These are phyloP conservation scores for Phaeosphaeriaceae sp. DNA, from an alignment of 2,329 filamentous ascomycete genomes.

Conservation along the genomic window DNA sequence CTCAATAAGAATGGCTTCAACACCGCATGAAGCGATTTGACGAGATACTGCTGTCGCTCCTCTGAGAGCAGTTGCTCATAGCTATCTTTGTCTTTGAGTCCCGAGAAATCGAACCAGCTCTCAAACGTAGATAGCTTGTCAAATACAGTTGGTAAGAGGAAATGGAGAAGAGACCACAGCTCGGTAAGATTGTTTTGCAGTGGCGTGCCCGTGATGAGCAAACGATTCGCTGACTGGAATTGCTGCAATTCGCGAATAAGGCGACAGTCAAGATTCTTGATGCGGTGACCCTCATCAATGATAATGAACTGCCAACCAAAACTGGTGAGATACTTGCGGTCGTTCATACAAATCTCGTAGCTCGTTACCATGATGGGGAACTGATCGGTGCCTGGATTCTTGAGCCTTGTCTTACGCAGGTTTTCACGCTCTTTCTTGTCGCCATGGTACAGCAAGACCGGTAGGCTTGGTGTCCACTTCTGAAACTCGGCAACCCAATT, in stretches of 20 bases:
- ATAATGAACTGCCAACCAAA: conserved; percentile 98
- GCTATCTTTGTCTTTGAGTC: conserved; percentile 80
- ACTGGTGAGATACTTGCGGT: conserved; percentile 78
- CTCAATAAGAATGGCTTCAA: conserved; percentile 89
- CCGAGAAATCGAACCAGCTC: conserved; percentile 96
- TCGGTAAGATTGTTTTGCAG: conserved; percentile 95
- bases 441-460: conserved; percentile 90
- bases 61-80: conserved; percentile 82
- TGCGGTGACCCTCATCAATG: conserved; percentile 94
- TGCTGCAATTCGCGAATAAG: conserved; percentile 87
- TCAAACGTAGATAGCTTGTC: conserved; percentile 93
- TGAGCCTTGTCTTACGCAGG: conserved; percentile 75
- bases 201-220: conserved; percentile 93
- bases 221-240: conserved; percentile 86
- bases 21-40: conserved; percentile 90
- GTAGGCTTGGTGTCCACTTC: conserved; percentile 87
- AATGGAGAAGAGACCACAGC: conserved; percentile 93
- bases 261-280: conserved; percentile 96
- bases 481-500: conserved; percentile 97
- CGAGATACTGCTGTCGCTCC: conserved; percentile 75
- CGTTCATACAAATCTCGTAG: conserved; percentile 94
- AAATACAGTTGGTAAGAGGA: conserved; percentile 90
- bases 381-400: conserved; percentile 69
- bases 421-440: conserved; percentile 76
- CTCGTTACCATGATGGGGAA: conserved; percentile 95